phyloP scores from a whole-genome alignment of 495 filamentous ascomycete genomes.

The Penicillium chermesinum region DNA sequence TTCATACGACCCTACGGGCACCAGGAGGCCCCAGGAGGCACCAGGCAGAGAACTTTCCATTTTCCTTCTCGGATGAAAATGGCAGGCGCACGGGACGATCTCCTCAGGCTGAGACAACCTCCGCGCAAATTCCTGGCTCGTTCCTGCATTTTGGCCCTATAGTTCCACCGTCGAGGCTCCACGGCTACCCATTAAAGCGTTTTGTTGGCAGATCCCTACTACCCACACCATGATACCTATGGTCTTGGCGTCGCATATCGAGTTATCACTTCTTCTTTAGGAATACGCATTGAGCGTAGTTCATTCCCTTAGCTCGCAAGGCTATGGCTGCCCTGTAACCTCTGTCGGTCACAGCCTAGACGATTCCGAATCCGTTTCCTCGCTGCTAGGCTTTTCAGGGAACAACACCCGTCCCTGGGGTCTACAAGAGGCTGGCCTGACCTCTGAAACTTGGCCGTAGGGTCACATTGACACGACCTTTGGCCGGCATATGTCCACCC shows the following conservation, averaged over 20 bases:
- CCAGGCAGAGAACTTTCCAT: neutral
- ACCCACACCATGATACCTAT: neutral
- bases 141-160: neutral
- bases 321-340: neutral
- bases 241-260: neutral
- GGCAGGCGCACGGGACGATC: neutral
- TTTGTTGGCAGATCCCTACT: neutral
- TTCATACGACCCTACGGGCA: neutral
- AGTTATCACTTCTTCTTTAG: neutral
- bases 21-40: neutral
- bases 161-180: neutral
- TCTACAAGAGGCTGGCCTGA: too few species aligned
- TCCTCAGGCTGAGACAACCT: neutral
- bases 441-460: too few species aligned
- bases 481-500: neutral
- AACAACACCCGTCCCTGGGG: too few species aligned
- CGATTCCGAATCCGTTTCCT: too few species aligned
- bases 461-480: neutral
- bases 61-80: neutral
- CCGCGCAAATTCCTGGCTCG: neutral
- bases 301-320: neutral
- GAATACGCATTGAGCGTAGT: neutral
- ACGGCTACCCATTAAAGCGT: neutral
- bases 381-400: too few species aligned
- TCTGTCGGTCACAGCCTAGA: neutral